Evolutionary conservation across 1,139 yeast species (phyloP), one percentile per base, ranked within the genome.

Genomic region (Yamadazyma membranifaciens): DNA sequence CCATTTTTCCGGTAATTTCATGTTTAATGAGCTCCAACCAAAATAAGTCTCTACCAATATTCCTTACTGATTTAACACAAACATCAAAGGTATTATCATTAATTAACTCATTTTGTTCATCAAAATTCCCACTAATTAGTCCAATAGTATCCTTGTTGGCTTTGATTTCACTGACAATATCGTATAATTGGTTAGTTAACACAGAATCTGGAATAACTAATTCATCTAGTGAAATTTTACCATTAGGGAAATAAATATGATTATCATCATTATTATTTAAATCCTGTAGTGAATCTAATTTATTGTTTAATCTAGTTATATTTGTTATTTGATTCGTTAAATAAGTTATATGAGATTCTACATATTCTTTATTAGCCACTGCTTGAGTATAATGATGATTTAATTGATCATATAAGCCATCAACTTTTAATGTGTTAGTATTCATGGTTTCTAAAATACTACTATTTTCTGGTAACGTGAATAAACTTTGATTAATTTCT

Each of bases 11-110:
- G 0, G 63, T 60, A 10, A 71, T 65, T 50, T 68, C 72, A 29
- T 49, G 47, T 44, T 64, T 67, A 20, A 60, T 59, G 16, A 67
- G 49, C 47, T 71, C 75, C 14, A 69, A 52, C 77, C 78, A 72
- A 37, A 88, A 89, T 55, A 86, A 85, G 33, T 87, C 91, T 45
- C 96, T 69, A 0, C 94, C 91, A 26, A 87, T 63, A 25, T 74
- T 71, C 45, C 96, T 63, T 0, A 81, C 75, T 20, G 78, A 70
- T 56, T 73, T 69, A 45, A 82, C 69, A 53, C 84, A 82, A 7
- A 60, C 54, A n/a, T 78, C 83, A 35, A 84, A 45, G 10, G 55
- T 61, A 1, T 49, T 47, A 46, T 72, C 67, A 41, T 57, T 65
- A 24, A 72, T 62, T 4, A 69, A 38, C 45, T 71, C 77, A 5